Conservation (phyloP, 2,329 filamentous ascomycete species). For the Cercospora sp. region DNA sequence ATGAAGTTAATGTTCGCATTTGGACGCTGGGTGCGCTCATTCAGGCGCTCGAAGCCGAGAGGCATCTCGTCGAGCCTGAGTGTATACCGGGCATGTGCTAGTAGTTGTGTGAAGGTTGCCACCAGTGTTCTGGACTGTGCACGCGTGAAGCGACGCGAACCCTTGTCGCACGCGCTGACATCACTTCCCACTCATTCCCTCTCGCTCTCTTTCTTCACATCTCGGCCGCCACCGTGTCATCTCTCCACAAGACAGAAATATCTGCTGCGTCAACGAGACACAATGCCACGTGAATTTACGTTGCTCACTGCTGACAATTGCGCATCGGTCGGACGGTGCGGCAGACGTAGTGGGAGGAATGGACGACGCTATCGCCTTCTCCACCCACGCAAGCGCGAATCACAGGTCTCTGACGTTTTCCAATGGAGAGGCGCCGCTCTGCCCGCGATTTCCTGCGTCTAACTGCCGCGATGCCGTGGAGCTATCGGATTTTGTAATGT, state of each 20-base stretch:
- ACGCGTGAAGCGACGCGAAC: not conserved
- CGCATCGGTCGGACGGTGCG: not conserved
- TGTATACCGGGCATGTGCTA: not conserved
- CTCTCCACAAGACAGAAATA: not conserved
- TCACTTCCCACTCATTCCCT: not conserved
- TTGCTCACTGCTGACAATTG: not conserved
- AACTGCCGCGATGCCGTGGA: constrained; percentile 2
- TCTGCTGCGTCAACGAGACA: not conserved
- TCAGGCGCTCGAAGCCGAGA: constrained; percentile 74
- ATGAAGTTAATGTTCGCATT: constrained; percentile 83
- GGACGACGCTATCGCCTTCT: not conserved
- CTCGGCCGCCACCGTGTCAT: not conserved
- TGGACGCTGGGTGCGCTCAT: constrained; percentile 70
- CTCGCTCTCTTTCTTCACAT: not conserved
- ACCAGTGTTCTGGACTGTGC: not conserved
- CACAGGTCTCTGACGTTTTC: constrained; percentile 6
- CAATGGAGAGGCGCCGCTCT: not conserved
- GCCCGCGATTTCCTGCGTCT: not conserved
- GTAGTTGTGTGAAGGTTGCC: not conserved
- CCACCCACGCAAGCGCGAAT: constrained; percentile 1
- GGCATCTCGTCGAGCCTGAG: constrained; percentile 62
- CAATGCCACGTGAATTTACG: not conserved
- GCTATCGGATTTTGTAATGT: not conserved
- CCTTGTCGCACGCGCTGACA: not conserved
- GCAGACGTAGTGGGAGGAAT: not conserved